A percentile compares a stretch with the other conserved stretches of the same genome.
phyloP scores from a whole-genome alignment of 1,284 basidiomycete genomes.

The Irpex lacteus region DNA sequence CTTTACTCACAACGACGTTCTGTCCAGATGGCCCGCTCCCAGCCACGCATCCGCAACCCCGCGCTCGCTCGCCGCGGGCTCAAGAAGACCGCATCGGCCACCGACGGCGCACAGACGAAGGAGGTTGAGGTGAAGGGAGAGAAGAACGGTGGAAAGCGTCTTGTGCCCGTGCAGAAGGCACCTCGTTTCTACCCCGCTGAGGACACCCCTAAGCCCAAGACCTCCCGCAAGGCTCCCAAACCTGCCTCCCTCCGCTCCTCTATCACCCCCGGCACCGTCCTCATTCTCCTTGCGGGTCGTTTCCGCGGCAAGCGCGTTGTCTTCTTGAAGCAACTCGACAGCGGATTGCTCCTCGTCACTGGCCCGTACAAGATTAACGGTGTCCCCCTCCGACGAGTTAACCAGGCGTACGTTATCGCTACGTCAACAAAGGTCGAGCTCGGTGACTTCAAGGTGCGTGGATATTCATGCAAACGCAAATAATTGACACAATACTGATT shows the following conservation, averaged over 20 bases:
- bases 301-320: conserved; percentile 99
- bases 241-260: conserved; percentile 78
- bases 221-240: conserved; percentile 84
- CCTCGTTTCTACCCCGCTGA: conserved; percentile 97
- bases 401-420: conserved; percentile 99
- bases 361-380: conserved; percentile 99
- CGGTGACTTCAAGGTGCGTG: conserved; percentile 67
- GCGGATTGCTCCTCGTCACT: conserved; percentile 92
- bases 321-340: conserved; percentile 95
- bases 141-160: conserved; percentile 90
- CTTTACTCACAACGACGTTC: conserved; percentile 22
- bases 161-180: conserved; percentile 85
- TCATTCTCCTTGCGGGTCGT: conserved; percentile 97
- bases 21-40: conserved; percentile 89
- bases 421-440: conserved; percentile 96
- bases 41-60: conserved; percentile 82
- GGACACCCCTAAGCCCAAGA: conserved; percentile 89
- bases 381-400: conserved; percentile 96
- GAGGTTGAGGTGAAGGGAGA: conserved; percentile 88
- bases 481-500: not conserved
- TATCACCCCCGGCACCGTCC: conserved; percentile 93
- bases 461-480: not conserved
- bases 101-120: conserved; percentile 58
- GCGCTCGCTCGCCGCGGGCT: conserved; percentile 82
- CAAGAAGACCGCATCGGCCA: conserved; percentile 73